Percentiles rank a stretch among this genome's conserved stretches.
Conservation (phyloP, 768 basidiomycete genomes). For the Dioszegia hungarica region DNA sequence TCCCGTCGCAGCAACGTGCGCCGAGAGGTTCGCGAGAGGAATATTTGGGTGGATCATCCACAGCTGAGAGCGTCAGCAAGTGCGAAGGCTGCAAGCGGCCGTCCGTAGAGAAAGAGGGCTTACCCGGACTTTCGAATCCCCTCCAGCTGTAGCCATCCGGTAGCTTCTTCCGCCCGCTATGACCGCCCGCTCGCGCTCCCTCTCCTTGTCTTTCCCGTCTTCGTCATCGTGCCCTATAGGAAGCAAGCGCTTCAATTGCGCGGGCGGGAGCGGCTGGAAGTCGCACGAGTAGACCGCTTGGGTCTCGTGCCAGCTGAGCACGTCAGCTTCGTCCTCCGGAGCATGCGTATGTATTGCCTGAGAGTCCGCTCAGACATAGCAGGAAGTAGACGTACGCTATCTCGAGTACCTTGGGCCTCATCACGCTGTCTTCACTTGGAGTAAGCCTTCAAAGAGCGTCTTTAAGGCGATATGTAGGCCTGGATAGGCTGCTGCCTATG, state of each 20-base stretch:
- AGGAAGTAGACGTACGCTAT: constrained; percentile 37
- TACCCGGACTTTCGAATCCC: constrained; percentile 94
- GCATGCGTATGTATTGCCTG: background rate
- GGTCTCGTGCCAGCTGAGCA: constrained; percentile 47
- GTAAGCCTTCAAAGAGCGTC: too few relatives aligned
- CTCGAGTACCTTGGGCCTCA: constrained; percentile 48
- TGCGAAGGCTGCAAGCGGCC: background rate
- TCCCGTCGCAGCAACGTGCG: constrained; percentile 28
- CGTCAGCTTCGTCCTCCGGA: background rate
- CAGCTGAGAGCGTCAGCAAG: constrained; percentile 54
- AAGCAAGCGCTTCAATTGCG: constrained; percentile 49
- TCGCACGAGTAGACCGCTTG: constrained; percentile 77
- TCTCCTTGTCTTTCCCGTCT: constrained; percentile 19
- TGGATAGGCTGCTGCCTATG: too few relatives aligned
- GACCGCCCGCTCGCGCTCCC: background rate
- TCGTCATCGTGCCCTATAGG: constrained; percentile 19
- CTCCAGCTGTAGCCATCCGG: constrained; percentile 87
- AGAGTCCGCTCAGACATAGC: too few relatives aligned
- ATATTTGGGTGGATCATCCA: constrained; percentile 96
- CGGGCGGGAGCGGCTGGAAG: constrained; percentile 75
- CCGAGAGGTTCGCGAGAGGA: constrained; percentile 55
- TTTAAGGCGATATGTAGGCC: too few relatives aligned
- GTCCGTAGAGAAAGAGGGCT: too few relatives aligned
- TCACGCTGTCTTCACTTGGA: constrained; percentile 9
- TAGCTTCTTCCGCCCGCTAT: constrained; percentile 58